phyloP scores from a whole-genome alignment of 2,329 filamentous ascomycete species.

The Pseudogymnoascus sp. region DNA sequence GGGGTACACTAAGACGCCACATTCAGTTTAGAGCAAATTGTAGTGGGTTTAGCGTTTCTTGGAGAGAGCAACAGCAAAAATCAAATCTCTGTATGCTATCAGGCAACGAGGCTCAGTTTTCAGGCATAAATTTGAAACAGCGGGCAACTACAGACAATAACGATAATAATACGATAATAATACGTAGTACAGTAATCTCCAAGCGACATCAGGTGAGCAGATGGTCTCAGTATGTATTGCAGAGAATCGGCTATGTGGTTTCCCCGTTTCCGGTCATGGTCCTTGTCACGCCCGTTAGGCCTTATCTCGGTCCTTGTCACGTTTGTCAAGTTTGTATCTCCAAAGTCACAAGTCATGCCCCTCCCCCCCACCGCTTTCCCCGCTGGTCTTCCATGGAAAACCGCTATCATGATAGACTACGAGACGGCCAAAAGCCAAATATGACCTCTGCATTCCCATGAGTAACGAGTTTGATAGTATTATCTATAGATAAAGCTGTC shows the following conservation, averaged over 20 bases:
- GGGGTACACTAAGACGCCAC: neutral
- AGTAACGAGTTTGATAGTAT: too few relatives aligned
- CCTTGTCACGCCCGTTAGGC: neutral
- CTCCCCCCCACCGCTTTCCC: constrained; percentile 1
- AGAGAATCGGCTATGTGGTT: neutral
- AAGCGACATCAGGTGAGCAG: too few relatives aligned
- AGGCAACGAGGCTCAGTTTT: neutral
- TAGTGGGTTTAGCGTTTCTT: neutral
- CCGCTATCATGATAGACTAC: neutral
- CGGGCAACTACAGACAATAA: neutral
- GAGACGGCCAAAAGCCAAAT: neutral
- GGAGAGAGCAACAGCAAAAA: constrained; percentile 6
- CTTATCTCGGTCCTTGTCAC: neutral
- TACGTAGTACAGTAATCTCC: neutral
- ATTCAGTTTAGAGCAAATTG: neutral
- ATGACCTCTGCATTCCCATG: neutral
- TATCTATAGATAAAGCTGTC: too few relatives aligned
- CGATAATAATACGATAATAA: neutral
- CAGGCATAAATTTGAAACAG: too few relatives aligned
- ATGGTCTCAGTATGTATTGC: too few relatives aligned
- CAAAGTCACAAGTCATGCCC: constrained; percentile 4
- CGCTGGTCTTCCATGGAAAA: neutral
- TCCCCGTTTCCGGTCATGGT: neutral
- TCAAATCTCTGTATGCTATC: neutral
- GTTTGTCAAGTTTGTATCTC: constrained; percentile 1